Base-by-base conservation (phyloP, 805 yeast genomes). In the Candida argentea region DNA sequence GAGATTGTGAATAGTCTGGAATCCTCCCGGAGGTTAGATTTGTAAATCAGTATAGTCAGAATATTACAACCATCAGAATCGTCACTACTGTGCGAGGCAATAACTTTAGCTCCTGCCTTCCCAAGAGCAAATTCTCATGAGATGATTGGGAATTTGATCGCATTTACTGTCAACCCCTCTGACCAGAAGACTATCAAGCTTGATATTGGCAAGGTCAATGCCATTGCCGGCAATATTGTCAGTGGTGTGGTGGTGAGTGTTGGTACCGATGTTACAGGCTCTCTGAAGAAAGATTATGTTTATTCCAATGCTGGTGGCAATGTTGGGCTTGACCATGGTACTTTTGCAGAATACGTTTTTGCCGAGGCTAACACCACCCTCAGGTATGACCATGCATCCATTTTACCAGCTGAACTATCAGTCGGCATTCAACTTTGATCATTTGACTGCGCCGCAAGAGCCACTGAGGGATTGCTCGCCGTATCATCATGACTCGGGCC, bases 161-260 rank as follows among this genome's bases (percentile, higher is more conserved):
- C 81, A 6, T 67, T 50, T 29, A 83, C 79, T 2, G 61, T 65
- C 22, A 79, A 79, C 42, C 86, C 86, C 24, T 70, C 79, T 5
- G 87, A 79, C 44, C 75, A 78, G 77, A 76, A 76, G 42, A 81
- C 75, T 40, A 45, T 65, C 24, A 58, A 44, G 4, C 47, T 30
- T 29, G 41, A 55, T 6, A 38, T 53, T 32, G 71, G 73, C 13
- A 49, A 38, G 24, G 49, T 63, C 21, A 79, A 76, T 18, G 44
- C 59, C 16, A 58, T 75, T 26, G 46, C 62, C 9, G 89, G 87
- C 12, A 55, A 72, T 31, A 86, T 78, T 44, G 68, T 63, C 18
- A 50, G 79, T 25, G 85, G 85, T 20, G 57, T 54, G 16, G 72
- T 77, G 24, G 60, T 55, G 18, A 63, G 61, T 11, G 67, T 72